Evolutionary conservation across 257 asterid species (phyloP).

Genomic region (Solanum etuberosum): DNA sequence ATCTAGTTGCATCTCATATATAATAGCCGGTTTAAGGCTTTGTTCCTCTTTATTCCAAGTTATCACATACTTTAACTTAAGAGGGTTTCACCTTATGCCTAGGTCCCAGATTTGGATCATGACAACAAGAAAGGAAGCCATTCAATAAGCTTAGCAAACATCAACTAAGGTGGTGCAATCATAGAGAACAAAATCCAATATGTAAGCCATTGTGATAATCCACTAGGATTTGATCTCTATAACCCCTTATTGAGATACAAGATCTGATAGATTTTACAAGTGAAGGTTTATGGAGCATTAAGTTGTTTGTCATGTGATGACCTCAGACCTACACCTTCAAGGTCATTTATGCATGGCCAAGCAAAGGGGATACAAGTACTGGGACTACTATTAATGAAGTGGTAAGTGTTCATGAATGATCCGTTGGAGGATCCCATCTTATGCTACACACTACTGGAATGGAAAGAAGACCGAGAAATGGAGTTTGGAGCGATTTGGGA

Average conservation of each 20-base stretch:
- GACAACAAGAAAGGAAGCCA: background rate
- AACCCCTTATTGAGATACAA: too few relatives aligned
- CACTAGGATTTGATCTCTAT: constrained; percentile 64
- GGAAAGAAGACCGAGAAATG: too few relatives aligned
- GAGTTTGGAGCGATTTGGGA: too few relatives aligned
- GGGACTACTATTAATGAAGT: background rate
- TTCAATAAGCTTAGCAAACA: too few relatives aligned
- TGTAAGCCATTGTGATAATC: constrained; percentile 99
- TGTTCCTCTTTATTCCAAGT: too few relatives aligned
- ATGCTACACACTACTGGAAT: too few relatives aligned
- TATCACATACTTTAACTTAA: background rate
- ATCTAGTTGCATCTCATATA: background rate
- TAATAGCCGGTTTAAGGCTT: too few relatives aligned
- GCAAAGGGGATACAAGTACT: background rate
- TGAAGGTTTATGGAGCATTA: background rate
- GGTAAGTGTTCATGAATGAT: background rate
- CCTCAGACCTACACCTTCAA: background rate
- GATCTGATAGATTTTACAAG: too few relatives aligned
- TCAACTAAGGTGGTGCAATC: constrained; percentile 71
- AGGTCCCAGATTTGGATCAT: background rate
- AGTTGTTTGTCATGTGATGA: background rate
- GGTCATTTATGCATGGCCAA: background rate
- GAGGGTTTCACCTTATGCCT: background rate
- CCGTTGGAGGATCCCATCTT: background rate
- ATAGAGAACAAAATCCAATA: constrained; percentile 86